A percentile compares a stretch with the other conserved stretches of the same genome.
Conservation (phyloP, 2,329 filamentous ascomycete genomes). For the Elsinoe arachidis region DNA sequence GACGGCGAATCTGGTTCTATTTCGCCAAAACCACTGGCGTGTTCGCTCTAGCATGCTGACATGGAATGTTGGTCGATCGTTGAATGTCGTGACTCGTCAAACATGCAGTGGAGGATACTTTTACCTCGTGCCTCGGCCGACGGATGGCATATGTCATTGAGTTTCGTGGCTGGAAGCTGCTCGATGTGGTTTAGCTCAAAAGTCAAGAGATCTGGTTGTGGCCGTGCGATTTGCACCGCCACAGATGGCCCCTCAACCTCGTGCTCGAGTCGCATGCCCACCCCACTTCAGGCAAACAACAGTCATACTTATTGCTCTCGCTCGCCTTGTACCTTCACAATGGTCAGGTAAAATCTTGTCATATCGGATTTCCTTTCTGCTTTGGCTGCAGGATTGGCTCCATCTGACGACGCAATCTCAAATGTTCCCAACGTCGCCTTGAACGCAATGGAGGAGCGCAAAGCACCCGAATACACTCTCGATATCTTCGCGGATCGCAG, state of each 20-base stretch:
- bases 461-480: constrained; percentile 79
- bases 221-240: neutral
- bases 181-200: neutral
- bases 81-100: neutral
- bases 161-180: neutral
- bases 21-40: constrained; percentile 84
- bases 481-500: constrained; percentile 87
- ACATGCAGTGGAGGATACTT: neutral
- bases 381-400: too few relatives aligned
- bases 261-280: neutral
- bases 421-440: neutral
- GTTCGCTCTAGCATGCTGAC: constrained; percentile 57
- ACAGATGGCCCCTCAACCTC: neutral
- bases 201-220: neutral
- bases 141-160: neutral
- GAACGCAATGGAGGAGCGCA: constrained; percentile 52
- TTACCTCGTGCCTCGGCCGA: neutral
- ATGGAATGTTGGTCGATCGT: constrained; percentile 1
- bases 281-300: neutral
- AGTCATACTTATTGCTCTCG: neutral
- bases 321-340: neutral
- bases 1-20: constrained; percentile 81
- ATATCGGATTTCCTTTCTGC: too few relatives aligned
- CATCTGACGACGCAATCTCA: neutral
- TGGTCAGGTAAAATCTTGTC: neutral